A percentile compares a stretch with the other conserved stretches of the same genome.
phyloP scores from a whole-genome alignment of 495 filamentous ascomycete species.

The Pseudoneurospora amorphoporcata region DNA sequence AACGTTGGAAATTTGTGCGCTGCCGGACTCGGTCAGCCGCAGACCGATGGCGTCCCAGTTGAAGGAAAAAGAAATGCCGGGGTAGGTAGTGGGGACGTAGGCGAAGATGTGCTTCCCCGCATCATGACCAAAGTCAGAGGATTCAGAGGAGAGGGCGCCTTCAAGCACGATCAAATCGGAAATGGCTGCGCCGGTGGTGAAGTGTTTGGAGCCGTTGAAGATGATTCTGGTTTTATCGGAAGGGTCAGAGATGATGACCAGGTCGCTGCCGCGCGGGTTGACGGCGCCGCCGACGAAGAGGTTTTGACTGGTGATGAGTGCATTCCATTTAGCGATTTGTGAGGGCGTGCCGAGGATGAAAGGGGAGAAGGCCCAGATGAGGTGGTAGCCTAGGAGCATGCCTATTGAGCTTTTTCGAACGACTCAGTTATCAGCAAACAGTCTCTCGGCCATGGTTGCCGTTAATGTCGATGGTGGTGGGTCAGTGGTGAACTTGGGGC shows the following conservation, averaged over 20 bases:
- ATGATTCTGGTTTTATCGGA: slow-evolving; percentile 39
- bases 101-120: slow-evolving; percentile 47
- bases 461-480: background rate
- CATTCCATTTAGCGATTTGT: slow-evolving; percentile 41
- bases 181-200: slow-evolving; percentile 53
- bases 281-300: slow-evolving; percentile 53
- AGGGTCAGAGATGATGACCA: slow-evolving; percentile 41
- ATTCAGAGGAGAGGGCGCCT: slow-evolving; percentile 40
- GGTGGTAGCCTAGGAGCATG: slow-evolving; percentile 51
- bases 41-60: slow-evolving; percentile 56
- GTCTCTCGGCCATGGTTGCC: background rate
- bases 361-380: slow-evolving; percentile 49
- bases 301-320: slow-evolving; percentile 46
- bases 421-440: background rate
- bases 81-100: slow-evolving; percentile 40
- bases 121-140: background rate
- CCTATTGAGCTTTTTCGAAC: slow-evolving; percentile 32
- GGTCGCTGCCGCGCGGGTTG: slow-evolving; percentile 50
- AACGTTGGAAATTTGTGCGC: slow-evolving; percentile 45
- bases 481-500: background rate
- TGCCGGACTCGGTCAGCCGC: slow-evolving; percentile 50
- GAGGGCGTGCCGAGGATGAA: slow-evolving; percentile 45
- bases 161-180: slow-evolving; percentile 54
- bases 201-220: slow-evolving; percentile 50
- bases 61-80: slow-evolving; percentile 44